phyloP scores from a whole-genome alignment of 1,284 basidiomycete species.

The Apiotrichum gracile region DNA sequence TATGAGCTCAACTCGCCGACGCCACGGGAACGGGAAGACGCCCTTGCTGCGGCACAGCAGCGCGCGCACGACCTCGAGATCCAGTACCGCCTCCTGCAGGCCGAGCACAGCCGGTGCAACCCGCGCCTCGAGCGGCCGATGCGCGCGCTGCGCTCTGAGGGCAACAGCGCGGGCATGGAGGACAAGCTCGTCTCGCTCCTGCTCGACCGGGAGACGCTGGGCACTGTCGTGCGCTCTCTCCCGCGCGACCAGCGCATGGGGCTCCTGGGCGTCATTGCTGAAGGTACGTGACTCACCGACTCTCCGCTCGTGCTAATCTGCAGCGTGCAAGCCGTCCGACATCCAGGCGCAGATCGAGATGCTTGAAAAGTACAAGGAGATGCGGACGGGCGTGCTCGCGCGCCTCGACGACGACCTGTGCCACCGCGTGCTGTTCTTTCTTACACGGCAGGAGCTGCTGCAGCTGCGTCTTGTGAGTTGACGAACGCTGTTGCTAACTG shows the following conservation, averaged over 20 bases:
- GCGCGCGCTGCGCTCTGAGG: not conserved
- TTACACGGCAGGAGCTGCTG: constrained; percentile 63
- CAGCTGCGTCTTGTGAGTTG: constrained; percentile 46
- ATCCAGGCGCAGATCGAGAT: constrained; percentile 62
- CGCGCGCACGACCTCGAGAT: constrained; percentile 10
- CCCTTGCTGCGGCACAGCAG: not conserved
- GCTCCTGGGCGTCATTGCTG: constrained; percentile 23
- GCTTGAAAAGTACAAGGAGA: constrained; percentile 71
- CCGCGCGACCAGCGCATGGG: constrained; percentile 22
- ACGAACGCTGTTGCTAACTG: not conserved
- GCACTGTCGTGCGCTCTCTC: constrained; percentile 15
- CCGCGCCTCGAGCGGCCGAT: constrained; percentile 1
- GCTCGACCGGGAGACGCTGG: constrained; percentile 12
- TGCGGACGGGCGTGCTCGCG: constrained; percentile 73
- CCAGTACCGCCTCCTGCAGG: constrained; percentile 17
- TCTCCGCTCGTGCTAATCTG: not conserved
- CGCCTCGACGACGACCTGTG: constrained; percentile 63
- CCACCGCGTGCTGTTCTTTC: constrained; percentile 59
- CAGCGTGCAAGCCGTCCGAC: constrained; percentile 39
- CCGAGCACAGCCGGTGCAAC: constrained; percentile 23
- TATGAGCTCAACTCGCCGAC: too few relatives aligned
- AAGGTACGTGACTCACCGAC: constrained; percentile 19
- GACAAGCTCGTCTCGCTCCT: constrained; percentile 1
- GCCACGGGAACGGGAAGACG: not conserved
- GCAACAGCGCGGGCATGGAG: not conserved